A percentile compares a stretch with the other conserved stretches of the same genome.
phyloP scores from a whole-genome alignment of 2,329 filamentous ascomycete species.

The Phialemoniopsis sp. region DNA sequence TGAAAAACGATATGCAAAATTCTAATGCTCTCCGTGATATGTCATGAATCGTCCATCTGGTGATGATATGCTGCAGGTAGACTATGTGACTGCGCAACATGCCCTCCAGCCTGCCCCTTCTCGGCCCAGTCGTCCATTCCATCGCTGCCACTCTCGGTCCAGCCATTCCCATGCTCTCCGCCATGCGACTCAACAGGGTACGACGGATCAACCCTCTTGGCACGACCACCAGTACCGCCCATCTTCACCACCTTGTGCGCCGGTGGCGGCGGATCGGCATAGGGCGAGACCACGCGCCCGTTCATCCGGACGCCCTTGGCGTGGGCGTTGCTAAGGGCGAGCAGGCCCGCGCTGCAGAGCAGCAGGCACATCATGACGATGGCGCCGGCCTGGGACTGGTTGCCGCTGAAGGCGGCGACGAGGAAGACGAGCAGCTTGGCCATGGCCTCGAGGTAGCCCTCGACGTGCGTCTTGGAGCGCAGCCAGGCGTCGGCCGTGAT shows the following conservation, averaged over 20 bases:
- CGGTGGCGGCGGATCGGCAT: slow-evolving; percentile 6
- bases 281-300: slow-evolving; percentile 35
- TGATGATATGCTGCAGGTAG: too few species aligned
- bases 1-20: too few species aligned
- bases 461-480: slow-evolving; percentile 40
- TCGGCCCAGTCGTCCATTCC: slow-evolving; percentile 12
- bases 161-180: slow-evolving; percentile 2
- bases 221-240: not conserved
- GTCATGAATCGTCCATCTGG: too few species aligned
- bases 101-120: slow-evolving; percentile 9
- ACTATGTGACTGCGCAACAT: too few species aligned
- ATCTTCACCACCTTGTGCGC: slow-evolving; percentile 8
- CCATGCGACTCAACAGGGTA: slow-evolving; percentile 1
- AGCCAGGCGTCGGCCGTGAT: slow-evolving; percentile 56
- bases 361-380: slow-evolving; percentile 47
- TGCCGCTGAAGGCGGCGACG: slow-evolving; percentile 49
- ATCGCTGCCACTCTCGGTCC: slow-evolving; percentile 7
- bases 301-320: slow-evolving; percentile 45
- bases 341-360: slow-evolving; percentile 44
- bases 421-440: slow-evolving; percentile 56
- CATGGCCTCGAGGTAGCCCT: slow-evolving; percentile 46
- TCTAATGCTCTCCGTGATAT: too few species aligned
- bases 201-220: not conserved
- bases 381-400: slow-evolving; percentile 48
- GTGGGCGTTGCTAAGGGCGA: slow-evolving; percentile 50